Conservation (phyloP, 2,329 filamentous ascomycete genomes). For the Oidium heveae region DNA sequence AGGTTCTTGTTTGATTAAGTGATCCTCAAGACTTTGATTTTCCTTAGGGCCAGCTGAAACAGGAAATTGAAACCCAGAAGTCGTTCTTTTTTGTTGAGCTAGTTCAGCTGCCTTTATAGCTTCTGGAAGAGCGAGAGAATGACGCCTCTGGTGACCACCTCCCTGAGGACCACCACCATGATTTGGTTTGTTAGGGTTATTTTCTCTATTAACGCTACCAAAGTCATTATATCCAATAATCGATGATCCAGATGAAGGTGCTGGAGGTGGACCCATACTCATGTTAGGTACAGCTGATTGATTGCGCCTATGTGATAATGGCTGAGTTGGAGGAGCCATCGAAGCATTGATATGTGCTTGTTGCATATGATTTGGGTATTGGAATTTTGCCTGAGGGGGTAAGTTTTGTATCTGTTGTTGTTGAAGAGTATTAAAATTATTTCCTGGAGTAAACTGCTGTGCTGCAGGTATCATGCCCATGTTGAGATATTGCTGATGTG, state of each 20-base stretch:
- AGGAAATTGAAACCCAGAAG: constrained; percentile 85
- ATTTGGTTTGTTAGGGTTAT: constrained; percentile 37
- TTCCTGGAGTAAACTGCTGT: constrained; percentile 49
- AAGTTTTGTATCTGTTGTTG: constrained; percentile 60
- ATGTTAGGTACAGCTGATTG: constrained; percentile 90
- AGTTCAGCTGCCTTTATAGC: constrained; percentile 94
- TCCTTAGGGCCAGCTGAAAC: constrained; percentile 30
- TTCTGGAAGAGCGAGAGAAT: constrained; percentile 82
- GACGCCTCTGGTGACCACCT: constrained; percentile 71
- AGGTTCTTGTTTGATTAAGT: constrained; percentile 6
- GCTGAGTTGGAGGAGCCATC: constrained; percentile 54
- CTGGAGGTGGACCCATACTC: constrained; percentile 69
- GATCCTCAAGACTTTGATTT: constrained; percentile 10
- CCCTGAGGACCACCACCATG: constrained; percentile 43
- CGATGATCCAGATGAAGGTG: constrained; percentile 67
- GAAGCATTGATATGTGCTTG: constrained; percentile 47
- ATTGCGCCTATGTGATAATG: constrained; percentile 80
- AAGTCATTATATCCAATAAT: constrained; percentile 73
- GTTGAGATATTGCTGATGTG: constrained; percentile 91
- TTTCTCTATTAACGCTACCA: constrained; percentile 37
- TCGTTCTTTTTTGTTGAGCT: constrained; percentile 88
- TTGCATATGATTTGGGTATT: constrained; percentile 61
- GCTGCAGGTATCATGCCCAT: constrained; percentile 83
- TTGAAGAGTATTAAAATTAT: constrained; percentile 54
- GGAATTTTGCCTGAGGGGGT: constrained; percentile 59